Evolutionary conservation across 2,329 filamentous ascomycete species (phyloP).

Genomic region (Didymella segeticola): DNA sequence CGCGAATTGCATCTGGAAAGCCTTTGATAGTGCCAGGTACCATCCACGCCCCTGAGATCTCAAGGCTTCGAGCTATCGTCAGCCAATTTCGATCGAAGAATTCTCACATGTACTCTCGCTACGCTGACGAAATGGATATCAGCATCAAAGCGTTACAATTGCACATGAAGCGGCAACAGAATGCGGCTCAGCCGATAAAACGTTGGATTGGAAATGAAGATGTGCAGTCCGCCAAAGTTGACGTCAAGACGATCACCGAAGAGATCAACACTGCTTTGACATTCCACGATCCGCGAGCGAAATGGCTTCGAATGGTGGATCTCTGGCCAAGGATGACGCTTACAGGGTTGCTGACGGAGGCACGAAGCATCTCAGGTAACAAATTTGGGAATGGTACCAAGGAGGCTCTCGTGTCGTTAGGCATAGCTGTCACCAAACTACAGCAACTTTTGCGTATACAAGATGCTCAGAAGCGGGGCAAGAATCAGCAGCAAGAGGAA

Average conservation of each 20-base stretch:
- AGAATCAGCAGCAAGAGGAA: slow-evolving; percentile 41
- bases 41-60: not conserved
- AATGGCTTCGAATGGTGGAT: slow-evolving; percentile 53
- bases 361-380: slow-evolving; percentile 48
- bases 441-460: slow-evolving; percentile 57
- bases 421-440: slow-evolving; percentile 51
- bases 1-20: not conserved
- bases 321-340: slow-evolving; percentile 58
- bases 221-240: slow-evolving; percentile 22
- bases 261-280: slow-evolving; percentile 16
- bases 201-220: slow-evolving; percentile 6
- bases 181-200: not conserved
- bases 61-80: slow-evolving; percentile 23
- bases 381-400: slow-evolving; percentile 49
- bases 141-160: slow-evolving; percentile 44
- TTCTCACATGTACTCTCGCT: slow-evolving; percentile 47
- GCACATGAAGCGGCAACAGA: not conserved
- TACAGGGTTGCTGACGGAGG: slow-evolving; percentile 55
- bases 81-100: slow-evolving; percentile 27
- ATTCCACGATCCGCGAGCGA: slow-evolving; percentile 31
- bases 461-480: slow-evolving; percentile 36
- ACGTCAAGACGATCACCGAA: slow-evolving; percentile 17
- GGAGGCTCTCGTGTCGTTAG: slow-evolving; percentile 53
- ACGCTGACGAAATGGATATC: slow-evolving; percentile 47
- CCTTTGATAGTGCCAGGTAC: not conserved